These are phyloP conservation scores for Metschnikowia lunata DNA, from an alignment of 805 yeast genomes.

Conservation along the genomic window DNA sequence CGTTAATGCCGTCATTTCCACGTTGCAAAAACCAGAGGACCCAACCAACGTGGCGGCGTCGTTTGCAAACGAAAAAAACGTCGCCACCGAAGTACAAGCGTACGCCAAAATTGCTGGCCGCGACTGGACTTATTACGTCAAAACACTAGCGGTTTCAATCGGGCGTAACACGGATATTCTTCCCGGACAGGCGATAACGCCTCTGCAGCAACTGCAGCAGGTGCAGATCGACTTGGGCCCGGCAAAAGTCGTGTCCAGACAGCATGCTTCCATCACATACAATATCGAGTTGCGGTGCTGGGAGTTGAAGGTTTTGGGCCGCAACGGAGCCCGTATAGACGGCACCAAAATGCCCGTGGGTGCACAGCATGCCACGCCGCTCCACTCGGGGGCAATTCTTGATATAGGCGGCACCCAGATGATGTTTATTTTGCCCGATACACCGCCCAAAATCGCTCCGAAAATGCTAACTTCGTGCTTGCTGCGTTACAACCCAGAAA, in stretches of 20 bases:
- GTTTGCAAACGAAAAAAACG: constrained; percentile 69
- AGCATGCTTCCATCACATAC: constrained; percentile 81
- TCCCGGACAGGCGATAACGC: constrained; percentile 1
- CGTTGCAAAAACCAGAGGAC: constrained; percentile 67
- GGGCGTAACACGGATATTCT: constrained; percentile 71
- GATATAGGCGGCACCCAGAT: constrained; percentile 97
- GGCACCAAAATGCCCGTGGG: constrained; percentile 54
- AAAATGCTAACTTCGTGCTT: constrained; percentile 39
- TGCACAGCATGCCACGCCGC: constrained; percentile 45
- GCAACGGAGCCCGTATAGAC: constrained; percentile 93
- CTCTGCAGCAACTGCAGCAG: constrained; percentile 17
- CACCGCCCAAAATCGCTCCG: constrained; percentile 63
- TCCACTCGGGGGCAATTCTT: constrained; percentile 82
- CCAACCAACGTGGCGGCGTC: constrained; percentile 66
- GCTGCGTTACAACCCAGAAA: constrained; percentile 24
- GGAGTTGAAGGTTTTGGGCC: constrained; percentile 80
- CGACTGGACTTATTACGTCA: constrained; percentile 92
- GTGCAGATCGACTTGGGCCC: constrained; percentile 93
- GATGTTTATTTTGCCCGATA: constrained; percentile 97
- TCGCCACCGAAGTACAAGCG: constrained; percentile 84
- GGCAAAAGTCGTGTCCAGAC: constrained; percentile 91
- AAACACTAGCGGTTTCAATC: constrained; percentile 65
- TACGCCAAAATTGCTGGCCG: constrained; percentile 93
- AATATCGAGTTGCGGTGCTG: constrained; percentile 72
- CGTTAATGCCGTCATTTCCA: constrained; percentile 69